Percentiles rank a stretch among this genome's conserved stretches.
These are phyloP conservation scores for Dactylellina drechsleri DNA, from an alignment of 2,329 filamentous ascomycete species.

Conservation along the genomic window DNA sequence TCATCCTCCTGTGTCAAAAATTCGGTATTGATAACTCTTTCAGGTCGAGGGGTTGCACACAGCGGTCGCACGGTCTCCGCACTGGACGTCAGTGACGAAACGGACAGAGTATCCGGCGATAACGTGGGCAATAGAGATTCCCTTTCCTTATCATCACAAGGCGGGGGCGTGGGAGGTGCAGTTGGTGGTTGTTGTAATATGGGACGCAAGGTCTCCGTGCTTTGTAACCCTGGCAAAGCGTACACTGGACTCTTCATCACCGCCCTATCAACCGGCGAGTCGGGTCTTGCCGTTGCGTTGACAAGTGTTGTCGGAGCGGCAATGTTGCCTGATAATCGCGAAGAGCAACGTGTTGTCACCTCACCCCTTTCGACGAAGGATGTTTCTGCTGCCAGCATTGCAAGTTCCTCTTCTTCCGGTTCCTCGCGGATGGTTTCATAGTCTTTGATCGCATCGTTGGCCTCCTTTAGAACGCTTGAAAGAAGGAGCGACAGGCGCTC, in stretches of 20 bases:
- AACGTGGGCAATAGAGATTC: conserved; percentile 15
- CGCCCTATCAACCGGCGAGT: conserved; percentile 16
- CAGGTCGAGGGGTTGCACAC: conserved; percentile 24
- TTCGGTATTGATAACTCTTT: conserved; percentile 18
- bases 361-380: conserved; percentile 38
- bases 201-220: conserved; percentile 34
- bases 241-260: conserved; percentile 22
- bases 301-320: conserved; percentile 19
- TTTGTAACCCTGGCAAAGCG: conserved; percentile 23
- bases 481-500: conserved; percentile 48
- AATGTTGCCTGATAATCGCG: conserved; percentile 29
- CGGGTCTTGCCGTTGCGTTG: conserved; percentile 7
- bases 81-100: conserved; percentile 47
- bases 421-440: conserved; percentile 48
- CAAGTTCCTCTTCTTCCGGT: conserved; percentile 25
- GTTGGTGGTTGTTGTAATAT: conserved; percentile 51
- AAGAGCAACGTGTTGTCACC: conserved; percentile 44
- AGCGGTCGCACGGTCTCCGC: conserved; percentile 36
- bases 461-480: conserved; percentile 45
- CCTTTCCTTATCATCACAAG: conserved; percentile 15
- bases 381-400: not conserved
- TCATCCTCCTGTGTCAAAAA: conserved; percentile 9
- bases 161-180: conserved; percentile 49
- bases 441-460: conserved; percentile 54
- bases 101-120: conserved; percentile 43